Evolutionary conservation across 2,329 filamentous ascomycete genomes (phyloP), one percentile per base, ranked within the genome.

Genomic region (Zymoseptoria pseudotritici): DNA sequence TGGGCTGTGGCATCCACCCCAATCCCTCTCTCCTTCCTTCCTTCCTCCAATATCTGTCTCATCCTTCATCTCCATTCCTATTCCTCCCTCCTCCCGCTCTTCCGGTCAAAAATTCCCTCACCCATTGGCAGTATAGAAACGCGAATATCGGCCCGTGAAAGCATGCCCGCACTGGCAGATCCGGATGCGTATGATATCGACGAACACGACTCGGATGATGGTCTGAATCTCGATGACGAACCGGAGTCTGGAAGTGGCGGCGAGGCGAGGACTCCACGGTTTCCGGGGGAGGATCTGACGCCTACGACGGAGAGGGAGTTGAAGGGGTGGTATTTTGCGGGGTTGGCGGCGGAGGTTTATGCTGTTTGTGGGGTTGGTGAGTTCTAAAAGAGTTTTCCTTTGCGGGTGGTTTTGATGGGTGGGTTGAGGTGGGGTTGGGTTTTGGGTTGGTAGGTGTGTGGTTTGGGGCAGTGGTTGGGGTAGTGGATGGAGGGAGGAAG

Each of bases 341-440:
- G 67, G 0, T 59, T 95, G 81, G 93, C 93, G n/a, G 91, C 93
- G 20, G 93, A 97, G 78, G 91, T 94, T 29, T 97, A 95, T 74
- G 90, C 93, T 22, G 90, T 97, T 58, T 96, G 92, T 73, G 92
- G 84, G 53, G 84, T 88, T 74, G 85, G 91, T 90, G 74, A 72
- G 86, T 78, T 57, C n/a, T n/a, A n/a, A n/a, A n/a, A n/a, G n/a
- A n/a, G 50, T 26, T 57, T 58, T 53, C 19, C 7, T 58, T 36
- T 61, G 24, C 26, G 26, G 24, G 3, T 42, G 4, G 1, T 42
- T 11, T 42, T 13, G 17, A n/a, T n/a, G n/a, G n/a, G n/a, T n/a
- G n/a, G n/a, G n/a, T 4, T 36, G 29, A 11, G 29, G 29, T 5
- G 2, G 29, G 31, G 31, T 13, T 10, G 31, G 31, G n/a, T n/a